Percentiles rank a stretch among this genome's conserved stretches.
phyloP scores from a whole-genome alignment of 2,329 filamentous ascomycete genomes.

The Epichloe sibirici region DNA sequence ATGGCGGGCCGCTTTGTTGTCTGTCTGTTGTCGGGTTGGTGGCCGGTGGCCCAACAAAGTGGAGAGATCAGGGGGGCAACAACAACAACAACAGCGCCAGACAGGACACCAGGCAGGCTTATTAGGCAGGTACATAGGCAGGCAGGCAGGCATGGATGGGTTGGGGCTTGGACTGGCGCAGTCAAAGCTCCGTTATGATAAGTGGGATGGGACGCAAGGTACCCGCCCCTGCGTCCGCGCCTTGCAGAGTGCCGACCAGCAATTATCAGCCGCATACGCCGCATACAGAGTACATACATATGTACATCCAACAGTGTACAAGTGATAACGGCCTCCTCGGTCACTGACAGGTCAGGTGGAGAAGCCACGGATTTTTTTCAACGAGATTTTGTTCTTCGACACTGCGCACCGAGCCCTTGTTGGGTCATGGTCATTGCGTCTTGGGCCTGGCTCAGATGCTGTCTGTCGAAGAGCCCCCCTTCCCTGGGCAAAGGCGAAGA shows the following conservation, averaged over 20 bases:
- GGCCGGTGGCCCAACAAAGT: neutral
- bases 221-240: neutral
- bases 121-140: neutral
- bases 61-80: neutral
- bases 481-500: too few species aligned
- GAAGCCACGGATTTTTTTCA: neutral
- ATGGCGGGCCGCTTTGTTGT: neutral
- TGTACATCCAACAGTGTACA: neutral
- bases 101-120: neutral
- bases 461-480: too few species aligned
- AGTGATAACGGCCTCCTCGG: too few species aligned
- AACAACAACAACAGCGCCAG: too few species aligned
- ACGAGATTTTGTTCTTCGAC: neutral
- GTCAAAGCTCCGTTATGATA: neutral
- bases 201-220: constrained; percentile 3
- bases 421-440: too few species aligned
- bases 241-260: neutral
- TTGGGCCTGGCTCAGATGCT: too few species aligned
- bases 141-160: too few species aligned
- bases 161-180: neutral
- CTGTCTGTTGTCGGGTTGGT: neutral
- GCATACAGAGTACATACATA: neutral
- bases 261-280: neutral
- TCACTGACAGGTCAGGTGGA: neutral
- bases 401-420: too few species aligned